A percentile compares a stretch with the other conserved stretches of the same genome.
These are phyloP conservation scores for Brassica incana DNA, from an alignment of 345 rosid species.

Conservation along the genomic window DNA sequence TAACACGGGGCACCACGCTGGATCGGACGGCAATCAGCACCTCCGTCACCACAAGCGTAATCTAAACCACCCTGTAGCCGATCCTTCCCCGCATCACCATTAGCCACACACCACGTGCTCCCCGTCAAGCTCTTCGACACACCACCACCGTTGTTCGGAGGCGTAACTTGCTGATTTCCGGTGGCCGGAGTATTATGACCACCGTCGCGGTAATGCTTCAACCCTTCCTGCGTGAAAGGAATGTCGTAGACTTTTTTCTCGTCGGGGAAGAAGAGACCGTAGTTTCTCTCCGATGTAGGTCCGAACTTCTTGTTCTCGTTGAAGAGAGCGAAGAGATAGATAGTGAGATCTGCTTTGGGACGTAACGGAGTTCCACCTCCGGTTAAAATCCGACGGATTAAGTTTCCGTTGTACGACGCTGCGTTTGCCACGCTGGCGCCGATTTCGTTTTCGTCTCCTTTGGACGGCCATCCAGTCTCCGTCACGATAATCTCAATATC, in stretches of 20 bases:
- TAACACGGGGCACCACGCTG: constrained; percentile 74
- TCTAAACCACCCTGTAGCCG: constrained; percentile 72
- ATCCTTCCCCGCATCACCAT: constrained; percentile 52
- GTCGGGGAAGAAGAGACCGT: constrained; percentile 83
- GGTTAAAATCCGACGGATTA: constrained; percentile 71
- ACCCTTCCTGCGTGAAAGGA: constrained; percentile 62
- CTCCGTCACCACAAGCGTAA: constrained; percentile 90
- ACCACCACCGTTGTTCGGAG: constrained; percentile 42
- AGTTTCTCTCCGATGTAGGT: constrained; percentile 86
- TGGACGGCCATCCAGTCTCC: constrained; percentile 96
- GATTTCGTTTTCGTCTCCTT: constrained; percentile 75
- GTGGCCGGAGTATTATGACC: constrained; percentile 1
- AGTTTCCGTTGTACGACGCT: constrained; percentile 85
- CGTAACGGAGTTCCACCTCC: constrained; percentile 90
- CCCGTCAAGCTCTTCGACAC: constrained; percentile 64
- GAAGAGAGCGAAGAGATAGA: constrained; percentile 86
- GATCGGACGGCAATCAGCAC: constrained; percentile 80
- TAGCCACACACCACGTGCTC: constrained; percentile 84
- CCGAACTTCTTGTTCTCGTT: constrained; percentile 84
- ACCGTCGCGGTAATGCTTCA: constrained; percentile 51
- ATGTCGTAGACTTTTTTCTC: constrained; percentile 81
- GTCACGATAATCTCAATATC: constrained; percentile 71
- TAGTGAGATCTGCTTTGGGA: constrained; percentile 79
- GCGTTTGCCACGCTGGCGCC: constrained; percentile 78
- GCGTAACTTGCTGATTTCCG: constrained; percentile 17